Base-by-base conservation (phyloP, 2,329 filamentous ascomycete genomes). In the Epichloe baconii region DNA sequence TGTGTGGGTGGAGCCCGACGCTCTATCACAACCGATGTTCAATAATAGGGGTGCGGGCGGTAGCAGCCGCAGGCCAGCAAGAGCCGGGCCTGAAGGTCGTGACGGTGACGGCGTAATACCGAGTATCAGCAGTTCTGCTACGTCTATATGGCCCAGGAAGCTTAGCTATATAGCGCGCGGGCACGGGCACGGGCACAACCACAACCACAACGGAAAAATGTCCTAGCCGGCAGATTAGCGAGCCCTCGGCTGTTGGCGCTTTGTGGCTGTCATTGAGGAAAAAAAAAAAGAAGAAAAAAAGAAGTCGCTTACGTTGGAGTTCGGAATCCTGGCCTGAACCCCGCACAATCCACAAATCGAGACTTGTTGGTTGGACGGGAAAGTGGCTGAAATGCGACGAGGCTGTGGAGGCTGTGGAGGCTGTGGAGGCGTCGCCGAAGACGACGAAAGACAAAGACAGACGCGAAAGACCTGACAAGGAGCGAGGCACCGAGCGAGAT, bases 151-250 rank as follows among this genome's bases (percentile, higher is more conserved):
- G 26, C 26, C 7, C 26, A 26, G 23, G 23, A 26, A 26, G 23
- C n/a, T n/a, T n/a, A n/a, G n/a, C 23, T 8, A 26, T 26, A 26
- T 3, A 26, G 23, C 23, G 23, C 23, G 23, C 23, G 23, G 23
- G 1, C 23, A 26, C 23, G 23, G 23, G 0, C 23, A 26, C 23
- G 23, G 23, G 23, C 23, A 26, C 23, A 8, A 26, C 23, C 23
- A 26, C 19, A 21, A 21, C 19, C 19, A 23, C 23, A 2, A 7
- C 7, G 23, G 7, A 7, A 26, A 8, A 7, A 10, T 4, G 26
- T 31, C 26, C 8, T 31, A 31, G 26, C 8, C 26, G 26, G 26
- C 31, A 31, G 53, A 53, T 56, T 55, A 56, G 55, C 55, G 55
- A 56, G 48, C 26, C 46, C 48, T 51, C 48, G 52, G 49, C 52